These are phyloP conservation scores for Trichoderma gracile DNA, from an alignment of 2,329 filamentous ascomycete species.

Conservation along the genomic window DNA sequence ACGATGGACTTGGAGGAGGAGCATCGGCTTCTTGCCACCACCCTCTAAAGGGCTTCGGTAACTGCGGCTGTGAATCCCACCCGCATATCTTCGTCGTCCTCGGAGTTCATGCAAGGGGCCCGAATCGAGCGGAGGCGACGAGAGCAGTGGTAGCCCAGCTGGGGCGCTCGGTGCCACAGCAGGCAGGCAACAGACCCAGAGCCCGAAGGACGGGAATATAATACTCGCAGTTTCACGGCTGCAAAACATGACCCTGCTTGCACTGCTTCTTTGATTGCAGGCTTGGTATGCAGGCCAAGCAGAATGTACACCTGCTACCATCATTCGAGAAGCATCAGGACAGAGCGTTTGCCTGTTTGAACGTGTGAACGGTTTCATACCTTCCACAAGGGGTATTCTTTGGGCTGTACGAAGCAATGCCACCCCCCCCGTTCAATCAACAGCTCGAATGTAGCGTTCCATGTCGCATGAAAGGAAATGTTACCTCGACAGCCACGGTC, in stretches of 20 bases:
- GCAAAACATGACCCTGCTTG: constrained; percentile 6
- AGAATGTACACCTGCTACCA: neutral
- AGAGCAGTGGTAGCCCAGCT: neutral
- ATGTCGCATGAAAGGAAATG: constrained; percentile 16
- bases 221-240: neutral
- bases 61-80: constrained; percentile 21
- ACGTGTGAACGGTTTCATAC: constrained; percentile 23
- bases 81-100: constrained; percentile 1
- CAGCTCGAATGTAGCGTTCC: constrained; percentile 25
- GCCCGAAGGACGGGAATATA: constrained; percentile 11
- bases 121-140: neutral
- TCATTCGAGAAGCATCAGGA: constrained; percentile 1
- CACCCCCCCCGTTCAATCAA: constrained; percentile 22
- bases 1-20: neutral
- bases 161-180: neutral
- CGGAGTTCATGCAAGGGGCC: constrained; percentile 20
- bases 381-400: constrained; percentile 28
- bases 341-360: constrained; percentile 13
- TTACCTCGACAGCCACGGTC: constrained; percentile 23
- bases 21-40: neutral
- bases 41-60: constrained; percentile 17
- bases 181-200: neutral
- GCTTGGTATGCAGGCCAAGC: neutral
- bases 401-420: constrained; percentile 24
- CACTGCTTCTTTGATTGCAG: neutral